Percentiles rank a stretch among this genome's conserved stretches.
phyloP scores from a whole-genome alignment of 2,329 filamentous ascomycete genomes.

The Colletotrichum sp. region DNA sequence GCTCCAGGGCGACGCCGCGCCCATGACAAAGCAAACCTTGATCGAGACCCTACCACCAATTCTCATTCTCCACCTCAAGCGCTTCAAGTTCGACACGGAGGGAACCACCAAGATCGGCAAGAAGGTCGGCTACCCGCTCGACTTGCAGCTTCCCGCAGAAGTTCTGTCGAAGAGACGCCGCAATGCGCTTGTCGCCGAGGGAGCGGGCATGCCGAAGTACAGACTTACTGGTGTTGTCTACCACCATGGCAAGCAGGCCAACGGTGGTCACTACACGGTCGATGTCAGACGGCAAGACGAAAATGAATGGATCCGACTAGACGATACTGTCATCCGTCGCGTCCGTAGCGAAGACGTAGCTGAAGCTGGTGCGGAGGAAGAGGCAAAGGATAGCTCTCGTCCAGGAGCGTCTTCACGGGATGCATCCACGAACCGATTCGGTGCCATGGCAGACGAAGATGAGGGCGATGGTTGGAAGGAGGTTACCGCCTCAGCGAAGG shows the following conservation, averaged over 20 bases:
- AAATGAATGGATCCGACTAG: constrained; percentile 94
- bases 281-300: constrained; percentile 93
- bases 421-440: constrained; percentile 74
- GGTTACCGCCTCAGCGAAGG: constrained; percentile 57
- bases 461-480: constrained; percentile 82
- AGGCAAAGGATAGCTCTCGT: constrained; percentile 72
- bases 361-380: constrained; percentile 82
- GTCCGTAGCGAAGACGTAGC: constrained; percentile 89
- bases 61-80: constrained; percentile 92
- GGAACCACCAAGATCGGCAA: constrained; percentile 99
- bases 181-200: constrained; percentile 67
- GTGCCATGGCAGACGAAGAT: constrained; percentile 70
- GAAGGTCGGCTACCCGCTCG: constrained; percentile 92
- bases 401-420: constrained; percentile 46
- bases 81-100: constrained; percentile 92
- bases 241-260: constrained; percentile 96
- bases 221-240: constrained; percentile 90
- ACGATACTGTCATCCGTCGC: constrained; percentile 89
- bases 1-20: constrained; percentile 79
- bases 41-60: constrained; percentile 92
- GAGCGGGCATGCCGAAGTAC: constrained; percentile 78
- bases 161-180: constrained; percentile 81
- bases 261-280: constrained; percentile 96
- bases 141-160: constrained; percentile 91
- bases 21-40: constrained; percentile 86